phyloP scores from a whole-genome alignment of 345 rosid genomes.

The Eucalyptus sideroxylon region DNA sequence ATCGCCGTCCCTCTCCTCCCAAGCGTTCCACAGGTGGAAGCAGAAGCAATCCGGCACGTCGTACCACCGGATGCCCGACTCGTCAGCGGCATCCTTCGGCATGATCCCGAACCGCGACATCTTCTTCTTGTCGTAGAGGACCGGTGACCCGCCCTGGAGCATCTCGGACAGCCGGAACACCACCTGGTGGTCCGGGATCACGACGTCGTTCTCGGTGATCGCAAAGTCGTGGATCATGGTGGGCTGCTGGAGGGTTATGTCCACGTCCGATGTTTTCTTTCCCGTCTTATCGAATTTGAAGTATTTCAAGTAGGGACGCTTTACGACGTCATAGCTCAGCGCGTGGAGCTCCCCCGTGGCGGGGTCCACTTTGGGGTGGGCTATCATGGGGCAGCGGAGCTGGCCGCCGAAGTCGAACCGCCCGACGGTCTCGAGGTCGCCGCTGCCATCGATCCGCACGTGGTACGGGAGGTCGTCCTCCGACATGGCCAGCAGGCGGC shows the following conservation, averaged over 20 bases:
- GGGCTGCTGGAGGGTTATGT: conserved; percentile 27
- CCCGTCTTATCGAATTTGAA: conserved; percentile 33
- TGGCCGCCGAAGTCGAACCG: conserved; percentile 45
- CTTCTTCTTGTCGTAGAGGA: conserved; percentile 31
- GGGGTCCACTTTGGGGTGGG: conserved; percentile 75
- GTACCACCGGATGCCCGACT: conserved; percentile 37
- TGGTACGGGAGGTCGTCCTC: conserved; percentile 80
- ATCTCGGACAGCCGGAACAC: conserved; percentile 61
- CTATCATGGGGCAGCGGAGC: conserved; percentile 49
- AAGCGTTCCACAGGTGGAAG: conserved; percentile 71
- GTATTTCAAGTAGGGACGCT: conserved; percentile 51
- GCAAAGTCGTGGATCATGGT: conserved; percentile 78
- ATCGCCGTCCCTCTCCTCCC: conserved; percentile 40
- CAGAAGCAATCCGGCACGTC: conserved; percentile 50
- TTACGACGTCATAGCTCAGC: conserved; percentile 44
- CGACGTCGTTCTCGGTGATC: conserved; percentile 31
- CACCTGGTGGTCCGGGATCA: conserved; percentile 70
- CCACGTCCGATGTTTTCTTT: conserved; percentile 34
- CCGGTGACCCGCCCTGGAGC: conserved; percentile 76
- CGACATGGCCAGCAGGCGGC: conserved; percentile 63
- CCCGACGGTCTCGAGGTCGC: conserved; percentile 47
- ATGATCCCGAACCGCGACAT: conserved; percentile 42
- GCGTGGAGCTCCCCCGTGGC: conserved; percentile 43
- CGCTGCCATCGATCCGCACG: conserved; percentile 24
- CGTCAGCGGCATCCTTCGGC: conserved; percentile 19